Percentiles rank a stretch among this genome's conserved stretches.
Evolutionary conservation across 192 early-diverging fungal species (phyloP).

Genomic region (Physocladia obscura): DNA sequence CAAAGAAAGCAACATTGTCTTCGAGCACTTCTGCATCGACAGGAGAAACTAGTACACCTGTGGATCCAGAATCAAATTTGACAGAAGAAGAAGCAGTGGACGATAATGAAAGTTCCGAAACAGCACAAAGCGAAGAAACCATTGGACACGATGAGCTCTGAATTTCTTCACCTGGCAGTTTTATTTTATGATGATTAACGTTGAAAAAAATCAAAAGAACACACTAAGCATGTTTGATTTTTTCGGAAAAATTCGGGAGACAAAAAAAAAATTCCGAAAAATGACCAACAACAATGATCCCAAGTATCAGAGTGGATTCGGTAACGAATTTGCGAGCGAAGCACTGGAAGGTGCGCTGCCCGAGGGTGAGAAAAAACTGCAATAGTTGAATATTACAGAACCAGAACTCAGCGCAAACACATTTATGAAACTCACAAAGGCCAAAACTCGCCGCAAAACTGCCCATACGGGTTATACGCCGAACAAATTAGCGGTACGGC

Average conservation of each 20-base stretch:
- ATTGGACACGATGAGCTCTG: background rate
- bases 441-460: conserved; percentile 90
- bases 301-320: conserved; percentile 78
- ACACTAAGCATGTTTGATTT: too few species aligned
- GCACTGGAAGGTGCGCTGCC: conserved; percentile 80
- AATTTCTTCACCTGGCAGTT: too few species aligned
- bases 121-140: background rate
- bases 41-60: background rate
- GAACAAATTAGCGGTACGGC: conserved; percentile 93
- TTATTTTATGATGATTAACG: too few species aligned
- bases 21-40: background rate
- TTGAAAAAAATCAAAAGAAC: too few species aligned
- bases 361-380: too few species aligned
- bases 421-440: conserved; percentile 36
- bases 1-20: background rate
- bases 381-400: background rate
- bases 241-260: too few species aligned
- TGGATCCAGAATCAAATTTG: background rate
- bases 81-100: background rate
- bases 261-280: too few species aligned
- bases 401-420: background rate
- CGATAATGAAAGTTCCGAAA: background rate
- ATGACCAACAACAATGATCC: too few species aligned
- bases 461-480: conserved; percentile 86
- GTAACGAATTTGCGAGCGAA: conserved; percentile 85